Evolutionary conservation across 331 rosid species (phyloP).

Genomic region (Stylosanthes scabra): DNA sequence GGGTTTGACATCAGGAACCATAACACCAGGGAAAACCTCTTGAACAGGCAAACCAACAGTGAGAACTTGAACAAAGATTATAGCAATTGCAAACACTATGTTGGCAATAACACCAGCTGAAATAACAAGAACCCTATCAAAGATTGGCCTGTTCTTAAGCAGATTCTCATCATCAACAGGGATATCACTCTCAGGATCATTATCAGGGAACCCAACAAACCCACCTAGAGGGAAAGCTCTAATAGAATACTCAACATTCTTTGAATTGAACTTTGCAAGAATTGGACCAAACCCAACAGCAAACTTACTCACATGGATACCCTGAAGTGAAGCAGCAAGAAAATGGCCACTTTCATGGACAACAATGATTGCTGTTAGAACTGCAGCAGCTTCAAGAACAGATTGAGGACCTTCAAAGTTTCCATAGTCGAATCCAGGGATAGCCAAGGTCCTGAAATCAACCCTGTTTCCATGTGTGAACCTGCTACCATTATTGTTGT

Average conservation of each 20-base stretch:
- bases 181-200: conserved; percentile 90
- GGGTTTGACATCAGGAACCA: conserved; percentile 79
- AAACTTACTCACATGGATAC: conserved; percentile 92
- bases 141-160: conserved; percentile 89
- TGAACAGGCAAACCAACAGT: conserved; percentile 88
- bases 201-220: conserved; percentile 95
- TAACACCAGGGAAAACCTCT: conserved; percentile 87
- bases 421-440: conserved; percentile 65
- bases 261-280: conserved; percentile 82
- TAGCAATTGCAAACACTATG: conserved; percentile 70
- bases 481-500: conserved; percentile 16
- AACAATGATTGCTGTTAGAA: conserved; percentile 79
- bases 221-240: conserved; percentile 97
- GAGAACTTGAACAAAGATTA: conserved; percentile 75
- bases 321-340: conserved; percentile 89
- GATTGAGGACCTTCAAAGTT: conserved; percentile 83
- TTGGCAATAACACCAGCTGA: conserved; percentile 97
- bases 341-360: conserved; percentile 97
- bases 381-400: conserved; percentile 80
- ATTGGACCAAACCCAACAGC: conserved; percentile 96
- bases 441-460: conserved; percentile 59
- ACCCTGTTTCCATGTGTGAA: conserved; percentile 50
- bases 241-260: conserved; percentile 83
- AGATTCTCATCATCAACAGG: conserved; percentile 79
- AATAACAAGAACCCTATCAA: conserved; percentile 84